phyloP scores from a whole-genome alignment of 805 yeast species.

The Saccharomycopsis fodiens region DNA sequence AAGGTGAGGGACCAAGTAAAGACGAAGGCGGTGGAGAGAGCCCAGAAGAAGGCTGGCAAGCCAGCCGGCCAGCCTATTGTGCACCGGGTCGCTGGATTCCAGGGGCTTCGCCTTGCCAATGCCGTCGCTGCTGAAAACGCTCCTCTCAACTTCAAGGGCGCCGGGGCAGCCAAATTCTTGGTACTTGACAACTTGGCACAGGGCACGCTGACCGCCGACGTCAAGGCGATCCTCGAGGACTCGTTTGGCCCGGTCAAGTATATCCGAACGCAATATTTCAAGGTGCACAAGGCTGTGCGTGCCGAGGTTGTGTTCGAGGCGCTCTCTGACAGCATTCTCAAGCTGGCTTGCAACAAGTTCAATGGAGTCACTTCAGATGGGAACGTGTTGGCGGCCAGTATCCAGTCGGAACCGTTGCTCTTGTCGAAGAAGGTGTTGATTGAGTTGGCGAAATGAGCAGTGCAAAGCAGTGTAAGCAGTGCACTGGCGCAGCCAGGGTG shows the following conservation, averaged over 20 bases:
- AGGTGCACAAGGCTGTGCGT: not conserved
- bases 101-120: too few relatives aligned
- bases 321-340: not conserved
- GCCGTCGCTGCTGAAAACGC: too few relatives aligned
- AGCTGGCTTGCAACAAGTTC: slow-evolving; percentile 2
- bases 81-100: too few relatives aligned
- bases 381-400: slow-evolving; percentile 2
- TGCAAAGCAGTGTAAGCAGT: not conserved
- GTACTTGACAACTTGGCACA: slow-evolving; percentile 1
- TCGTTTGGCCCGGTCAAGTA: not conserved
- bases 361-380: slow-evolving; percentile 10
- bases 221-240: slow-evolving; percentile 1
- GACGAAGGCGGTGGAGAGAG: too few relatives aligned
- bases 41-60: too few relatives aligned
- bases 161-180: not conserved
- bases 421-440: not conserved
- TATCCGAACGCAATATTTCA: not conserved
- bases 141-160: slow-evolving; percentile 7
- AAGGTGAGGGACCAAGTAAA: too few relatives aligned
- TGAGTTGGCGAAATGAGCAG: too few relatives aligned
- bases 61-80: too few relatives aligned
- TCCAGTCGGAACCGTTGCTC: not conserved
- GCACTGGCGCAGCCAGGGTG: too few relatives aligned
- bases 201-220: slow-evolving; percentile 2
- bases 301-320: slow-evolving; percentile 2